phyloP scores from a whole-genome alignment of 2,329 filamentous ascomycete genomes.

The Alternaria infectoria region DNA sequence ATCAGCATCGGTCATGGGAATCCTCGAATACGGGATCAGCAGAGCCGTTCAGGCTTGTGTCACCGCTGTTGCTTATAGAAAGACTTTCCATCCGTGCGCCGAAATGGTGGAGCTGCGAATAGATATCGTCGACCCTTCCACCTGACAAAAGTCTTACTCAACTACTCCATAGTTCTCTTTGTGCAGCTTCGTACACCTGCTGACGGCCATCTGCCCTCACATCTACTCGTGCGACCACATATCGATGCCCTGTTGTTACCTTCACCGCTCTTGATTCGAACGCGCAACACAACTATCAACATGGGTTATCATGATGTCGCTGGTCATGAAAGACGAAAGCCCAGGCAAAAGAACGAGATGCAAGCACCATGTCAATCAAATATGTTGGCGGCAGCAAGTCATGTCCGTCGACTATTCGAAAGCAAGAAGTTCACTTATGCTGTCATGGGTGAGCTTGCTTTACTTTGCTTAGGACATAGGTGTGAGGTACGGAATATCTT shows the following conservation, averaged over 20 bases:
- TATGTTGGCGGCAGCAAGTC: constrained; percentile 35
- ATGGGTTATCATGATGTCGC: constrained; percentile 33
- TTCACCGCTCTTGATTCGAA: not conserved
- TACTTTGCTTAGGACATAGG: constrained; percentile 41
- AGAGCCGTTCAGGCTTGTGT: constrained; percentile 12
- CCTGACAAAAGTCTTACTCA: not conserved
- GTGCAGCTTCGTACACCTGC: not conserved
- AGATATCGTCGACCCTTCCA: not conserved
- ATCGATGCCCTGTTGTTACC: not conserved
- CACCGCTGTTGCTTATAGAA: constrained; percentile 7
- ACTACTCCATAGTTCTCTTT: not conserved
- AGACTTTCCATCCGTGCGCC: not conserved
- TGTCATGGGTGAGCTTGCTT: constrained; percentile 38
- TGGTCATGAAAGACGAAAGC: constrained; percentile 29
- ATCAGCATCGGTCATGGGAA: constrained; percentile 13
- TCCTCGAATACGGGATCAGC: constrained; percentile 4
- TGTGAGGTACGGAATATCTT: constrained; percentile 41
- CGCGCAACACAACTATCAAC: constrained; percentile 24
- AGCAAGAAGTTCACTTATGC: constrained; percentile 42
- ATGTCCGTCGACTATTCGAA: constrained; percentile 38
- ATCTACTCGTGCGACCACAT: not conserved
- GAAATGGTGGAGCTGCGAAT: constrained; percentile 10
- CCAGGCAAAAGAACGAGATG: constrained; percentile 19
- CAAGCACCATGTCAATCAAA: constrained; percentile 33
- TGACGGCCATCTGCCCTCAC: not conserved